Evolutionary conservation across 495 filamentous ascomycete genomes (phyloP), one percentile per base, ranked within the genome.

Genomic region (Collariella sp.): DNA sequence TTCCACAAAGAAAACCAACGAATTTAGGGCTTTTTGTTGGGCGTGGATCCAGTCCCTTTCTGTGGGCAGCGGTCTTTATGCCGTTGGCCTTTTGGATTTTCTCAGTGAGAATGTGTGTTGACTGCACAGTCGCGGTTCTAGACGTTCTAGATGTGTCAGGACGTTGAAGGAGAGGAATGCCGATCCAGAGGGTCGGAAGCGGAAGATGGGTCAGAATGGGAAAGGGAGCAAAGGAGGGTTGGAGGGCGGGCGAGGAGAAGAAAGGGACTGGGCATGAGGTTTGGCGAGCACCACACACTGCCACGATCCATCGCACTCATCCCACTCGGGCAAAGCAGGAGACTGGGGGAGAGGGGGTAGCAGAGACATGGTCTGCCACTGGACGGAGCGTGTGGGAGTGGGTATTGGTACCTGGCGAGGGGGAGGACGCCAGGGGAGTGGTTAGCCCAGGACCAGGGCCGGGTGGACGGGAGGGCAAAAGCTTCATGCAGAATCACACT

Each of bases 121-220:
- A 34, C 24, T 7, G 20, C 18, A 16, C 15, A 44, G 50, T 31
- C 50, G 31, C 13, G 40, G 50, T 45, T 15, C 33, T 44, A 20
- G 40, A 35, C 19, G 50, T 29, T 7, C 22, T 45, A 18, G 50
- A 19, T 1, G 42, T 24, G 42, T 15, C 31, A 31, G 46, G 13
- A 29, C 45, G 55, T 54, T 53, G 57, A 63, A 64, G 56, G 64
- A 67, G 55, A 58, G 64, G 16, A 10, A 57, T 39, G 38, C 38
- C 20, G 53, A 57, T 48, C 38, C 19, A 50, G 44, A 58, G 48
- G 50, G 46, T 43, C 46, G 43, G 39, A 42, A 22, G 26, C 26
- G 49, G 50, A 50, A 57, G 44, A 31, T 36, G 36, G 24, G 16
- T 29, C 54, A 46, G 39, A 57, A 53, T 36, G 41, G 49, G 53